phyloP scores from a whole-genome alignment of 495 filamentous ascomycete species.

The Penicillium simplicissimum region DNA sequence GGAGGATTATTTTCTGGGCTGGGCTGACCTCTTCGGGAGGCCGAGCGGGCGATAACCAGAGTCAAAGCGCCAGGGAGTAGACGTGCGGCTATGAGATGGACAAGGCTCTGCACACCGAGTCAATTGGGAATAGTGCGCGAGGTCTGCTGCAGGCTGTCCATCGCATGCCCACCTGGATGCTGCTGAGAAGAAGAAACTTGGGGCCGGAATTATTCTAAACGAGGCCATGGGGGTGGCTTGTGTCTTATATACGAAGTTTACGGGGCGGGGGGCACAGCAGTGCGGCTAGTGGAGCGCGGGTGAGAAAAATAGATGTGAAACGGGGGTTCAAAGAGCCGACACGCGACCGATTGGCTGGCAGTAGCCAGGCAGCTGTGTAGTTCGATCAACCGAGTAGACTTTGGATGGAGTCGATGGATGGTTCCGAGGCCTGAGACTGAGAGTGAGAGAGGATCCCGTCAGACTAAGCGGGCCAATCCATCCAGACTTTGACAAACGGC shows the following conservation, averaged over 20 bases:
- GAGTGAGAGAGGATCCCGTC: neutral
- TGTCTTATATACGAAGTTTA: constrained; percentile 7
- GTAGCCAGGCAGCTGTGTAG: neutral
- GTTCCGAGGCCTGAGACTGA: neutral
- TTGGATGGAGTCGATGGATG: neutral
- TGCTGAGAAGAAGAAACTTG: neutral
- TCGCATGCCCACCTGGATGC: neutral
- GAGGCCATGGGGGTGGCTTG: constrained; percentile 3
- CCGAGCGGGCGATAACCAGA: neutral
- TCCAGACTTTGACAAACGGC: neutral
- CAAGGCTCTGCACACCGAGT: constrained; percentile 9
- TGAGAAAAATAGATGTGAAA: constrained; percentile 12
- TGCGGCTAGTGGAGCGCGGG: constrained; percentile 8
- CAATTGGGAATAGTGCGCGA: constrained; percentile 1
- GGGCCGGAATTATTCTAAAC: constrained; percentile 3
- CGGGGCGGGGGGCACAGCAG: neutral
- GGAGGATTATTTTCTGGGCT: neutral
- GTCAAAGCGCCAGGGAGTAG: neutral
- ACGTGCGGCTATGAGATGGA: constrained; percentile 10
- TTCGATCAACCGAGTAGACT: neutral
- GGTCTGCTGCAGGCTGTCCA: constrained; percentile 11
- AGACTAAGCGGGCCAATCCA: neutral
- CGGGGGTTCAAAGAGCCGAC: constrained; percentile 19
- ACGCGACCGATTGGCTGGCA: constrained; percentile 14
- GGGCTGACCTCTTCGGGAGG: neutral